Evolutionary conservation across 306 rosid species (phyloP), one percentile per base, ranked within the genome.

Genomic region (Urtica urens): DNA sequence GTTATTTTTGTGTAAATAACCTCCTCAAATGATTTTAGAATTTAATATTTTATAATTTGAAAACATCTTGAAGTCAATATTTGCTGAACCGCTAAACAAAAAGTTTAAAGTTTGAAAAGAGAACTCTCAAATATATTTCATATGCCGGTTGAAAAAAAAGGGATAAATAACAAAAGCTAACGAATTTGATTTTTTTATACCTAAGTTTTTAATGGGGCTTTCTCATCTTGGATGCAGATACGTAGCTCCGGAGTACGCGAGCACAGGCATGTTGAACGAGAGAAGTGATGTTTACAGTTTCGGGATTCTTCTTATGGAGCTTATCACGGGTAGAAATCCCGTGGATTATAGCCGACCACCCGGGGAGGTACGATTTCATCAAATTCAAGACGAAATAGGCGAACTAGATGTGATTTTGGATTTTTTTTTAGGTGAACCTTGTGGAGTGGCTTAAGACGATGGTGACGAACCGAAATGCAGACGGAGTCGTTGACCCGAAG

Each of bases 161-260:
- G n/a, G n/a, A n/a, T n/a, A n/a, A n/a, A n/a, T n/a, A n/a, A n/a
- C n/a, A n/a, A n/a, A n/a, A n/a, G n/a, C n/a, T n/a, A n/a, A n/a
- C n/a, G n/a, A n/a, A n/a, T n/a, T n/a, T n/a, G n/a, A n/a, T n/a
- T n/a, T n/a, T n/a, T n/a, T n/a, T n/a, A n/a, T n/a, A n/a, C n/a
- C n/a, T n/a, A n/a, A n/a, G n/a, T n/a, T n/a, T n/a, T n/a, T n/a
- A n/a, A n/a, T n/a, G n/a, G n/a, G n/a, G n/a, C n/a, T n/a, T n/a
- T n/a, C n/a, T n/a, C n/a, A n/a, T n/a, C n/a, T n/a, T n/a, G n/a
- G n/a, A n/a, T 57, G 57, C 64, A 77, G 84, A 42, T 77, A 77
- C 60, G 84, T 77, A 35, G 84, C 84, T 59, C 84, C 84, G 16
- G 84, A 77, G 49, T 77, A 77, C 59, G 84, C 84, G 2, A 77